Conservation (phyloP, 2,329 filamentous ascomycete genomes). For the Arthrobotrys musiformis region DNA sequence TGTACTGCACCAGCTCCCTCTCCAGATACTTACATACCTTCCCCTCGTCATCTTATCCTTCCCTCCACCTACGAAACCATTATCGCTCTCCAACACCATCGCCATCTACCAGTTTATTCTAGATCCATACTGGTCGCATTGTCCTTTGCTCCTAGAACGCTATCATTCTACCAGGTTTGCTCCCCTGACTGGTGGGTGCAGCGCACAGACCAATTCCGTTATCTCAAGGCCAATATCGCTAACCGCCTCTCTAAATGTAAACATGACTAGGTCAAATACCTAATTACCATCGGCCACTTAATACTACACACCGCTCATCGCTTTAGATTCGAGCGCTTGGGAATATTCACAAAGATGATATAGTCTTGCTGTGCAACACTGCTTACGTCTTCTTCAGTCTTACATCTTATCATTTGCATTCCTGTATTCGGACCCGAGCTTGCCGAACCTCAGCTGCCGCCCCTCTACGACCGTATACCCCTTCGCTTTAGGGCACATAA, state of each 20-base stretch:
- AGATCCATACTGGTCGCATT: background rate
- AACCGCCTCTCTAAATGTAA: slow-evolving; percentile 34
- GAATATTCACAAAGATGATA: slow-evolving; percentile 19
- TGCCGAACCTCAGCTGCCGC: background rate
- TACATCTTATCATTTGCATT: background rate
- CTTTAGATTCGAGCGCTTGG: background rate
- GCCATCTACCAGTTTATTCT: background rate
- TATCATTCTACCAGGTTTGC: slow-evolving; percentile 7
- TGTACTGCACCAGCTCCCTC: slow-evolving; percentile 3
- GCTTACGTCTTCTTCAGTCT: background rate
- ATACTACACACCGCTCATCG: background rate
- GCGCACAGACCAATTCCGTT: slow-evolving; percentile 29
- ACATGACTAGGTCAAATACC: background rate
- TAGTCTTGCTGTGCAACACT: slow-evolving; percentile 11
- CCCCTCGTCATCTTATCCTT: slow-evolving; percentile 14
- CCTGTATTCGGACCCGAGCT: background rate
- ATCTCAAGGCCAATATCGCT: slow-evolving; percentile 37
- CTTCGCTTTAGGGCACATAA: background rate
- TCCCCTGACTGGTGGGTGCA: slow-evolving; percentile 14
- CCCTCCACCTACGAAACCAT: background rate
- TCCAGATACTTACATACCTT: background rate
- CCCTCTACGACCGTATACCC: background rate
- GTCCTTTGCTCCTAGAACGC: background rate
- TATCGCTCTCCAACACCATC: slow-evolving; percentile 14
- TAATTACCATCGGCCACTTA: background rate